phyloP scores from a whole-genome alignment of 306 rosid genomes.

The Casuarina cunninghamiana region DNA sequence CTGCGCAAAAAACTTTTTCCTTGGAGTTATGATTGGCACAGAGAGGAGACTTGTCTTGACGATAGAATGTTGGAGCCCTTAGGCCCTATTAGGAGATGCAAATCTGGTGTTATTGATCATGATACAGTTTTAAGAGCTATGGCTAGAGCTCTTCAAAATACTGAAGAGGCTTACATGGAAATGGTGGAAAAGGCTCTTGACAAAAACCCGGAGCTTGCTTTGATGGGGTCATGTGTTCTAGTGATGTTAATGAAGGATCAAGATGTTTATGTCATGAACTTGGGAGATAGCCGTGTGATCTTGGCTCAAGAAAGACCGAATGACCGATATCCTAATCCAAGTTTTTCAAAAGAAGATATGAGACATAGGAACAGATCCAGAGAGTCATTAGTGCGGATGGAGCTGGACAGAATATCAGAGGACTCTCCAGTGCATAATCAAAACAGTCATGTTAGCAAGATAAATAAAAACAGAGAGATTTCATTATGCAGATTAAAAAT shows the following conservation, averaged over 20 bases:
- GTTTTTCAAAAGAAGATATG: conserved; percentile 48
- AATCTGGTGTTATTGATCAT: conserved; percentile 57
- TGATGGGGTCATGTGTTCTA: conserved; percentile 73
- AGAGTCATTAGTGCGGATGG: conserved; percentile 63
- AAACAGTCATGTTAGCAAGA: conserved; percentile 45
- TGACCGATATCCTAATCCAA: conserved; percentile 55
- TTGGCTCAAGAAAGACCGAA: conserved; percentile 65
- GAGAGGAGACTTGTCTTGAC: conserved; percentile 44
- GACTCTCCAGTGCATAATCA: conserved; percentile 65
- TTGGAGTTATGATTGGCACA: conserved; percentile 73
- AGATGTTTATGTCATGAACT: conserved; percentile 75
- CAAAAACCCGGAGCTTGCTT: conserved; percentile 64
- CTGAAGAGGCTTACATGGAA: conserved; percentile 62
- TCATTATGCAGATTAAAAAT: conserved; percentile 55
- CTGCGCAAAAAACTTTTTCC: conserved; percentile 59
- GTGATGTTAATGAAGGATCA: conserved; percentile 78
- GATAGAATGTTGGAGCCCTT: conserved; percentile 43
- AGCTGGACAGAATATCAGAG: conserved; percentile 69
- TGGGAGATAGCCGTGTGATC: conserved; percentile 66
- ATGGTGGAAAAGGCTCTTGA: conserved; percentile 61
- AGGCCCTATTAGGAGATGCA: conserved; percentile 58
- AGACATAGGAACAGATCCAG: conserved; percentile 60
- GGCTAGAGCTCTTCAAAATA: conserved; percentile 61
- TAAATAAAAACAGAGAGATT: conserved; percentile 59
- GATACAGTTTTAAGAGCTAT: conserved; percentile 60